phyloP scores from a whole-genome alignment of 2,329 filamentous ascomycete species.

The Talaromyces sp. region DNA sequence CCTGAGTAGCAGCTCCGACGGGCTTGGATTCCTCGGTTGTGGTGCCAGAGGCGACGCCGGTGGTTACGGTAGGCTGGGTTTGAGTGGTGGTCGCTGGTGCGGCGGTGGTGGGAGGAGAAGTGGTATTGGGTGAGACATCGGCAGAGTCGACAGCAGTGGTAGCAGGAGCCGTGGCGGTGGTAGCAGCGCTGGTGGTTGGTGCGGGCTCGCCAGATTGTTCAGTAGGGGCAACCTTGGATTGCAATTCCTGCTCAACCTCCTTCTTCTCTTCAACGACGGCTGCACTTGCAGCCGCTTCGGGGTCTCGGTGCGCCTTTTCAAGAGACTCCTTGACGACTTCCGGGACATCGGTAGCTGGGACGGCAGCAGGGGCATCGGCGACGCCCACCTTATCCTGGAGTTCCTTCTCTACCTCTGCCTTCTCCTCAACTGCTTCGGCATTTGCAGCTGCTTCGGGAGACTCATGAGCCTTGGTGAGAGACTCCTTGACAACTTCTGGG shows the following conservation, averaged over 20 bases:
- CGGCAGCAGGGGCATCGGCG: constrained; percentile 29
- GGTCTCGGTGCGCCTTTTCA: constrained; percentile 52
- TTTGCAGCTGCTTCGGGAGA: constrained; percentile 71
- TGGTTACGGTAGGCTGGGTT: constrained; percentile 20
- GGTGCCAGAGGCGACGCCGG: constrained; percentile 20
- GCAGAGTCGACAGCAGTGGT: constrained; percentile 25
- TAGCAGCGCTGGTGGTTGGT: constrained; percentile 36
- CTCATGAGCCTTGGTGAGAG: constrained; percentile 52
- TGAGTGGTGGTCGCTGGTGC: constrained; percentile 3
- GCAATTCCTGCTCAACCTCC: constrained; percentile 66
- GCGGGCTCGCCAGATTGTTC: constrained; percentile 35
- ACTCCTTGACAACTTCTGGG: constrained; percentile 48
- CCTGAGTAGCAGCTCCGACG: constrained; percentile 21
- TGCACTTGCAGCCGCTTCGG: constrained; percentile 67
- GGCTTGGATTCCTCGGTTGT: constrained; percentile 25
- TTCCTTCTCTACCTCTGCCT: constrained; percentile 72
- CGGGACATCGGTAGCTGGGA: constrained; percentile 33
- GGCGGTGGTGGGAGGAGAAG: constrained; percentile 20
- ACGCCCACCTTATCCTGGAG: constrained; percentile 55
- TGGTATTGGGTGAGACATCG: constrained; percentile 29
- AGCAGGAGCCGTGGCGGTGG: constrained; percentile 38
- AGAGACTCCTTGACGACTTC: constrained; percentile 40
- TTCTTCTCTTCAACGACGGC: constrained; percentile 69
- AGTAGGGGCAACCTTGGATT: constrained; percentile 51
- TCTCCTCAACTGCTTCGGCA: constrained; percentile 68